phyloP scores from a whole-genome alignment of 192 early-diverging fungal genomes.

The Coemansia sp. region DNA sequence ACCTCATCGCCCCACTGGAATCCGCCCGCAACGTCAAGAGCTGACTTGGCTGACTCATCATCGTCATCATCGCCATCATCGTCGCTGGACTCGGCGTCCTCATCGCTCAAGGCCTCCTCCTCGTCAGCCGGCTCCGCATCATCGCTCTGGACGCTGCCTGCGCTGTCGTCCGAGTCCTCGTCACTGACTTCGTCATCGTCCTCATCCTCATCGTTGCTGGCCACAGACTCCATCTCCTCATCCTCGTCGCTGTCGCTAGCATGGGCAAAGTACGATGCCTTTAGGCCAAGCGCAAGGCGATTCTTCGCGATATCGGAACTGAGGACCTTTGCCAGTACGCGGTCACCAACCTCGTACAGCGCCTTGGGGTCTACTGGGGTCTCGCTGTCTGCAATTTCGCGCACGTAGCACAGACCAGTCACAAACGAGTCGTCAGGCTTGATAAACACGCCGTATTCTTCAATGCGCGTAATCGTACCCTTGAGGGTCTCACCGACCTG shows the following conservation, averaged over 20 bases:
- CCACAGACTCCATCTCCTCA: conserved; percentile 10
- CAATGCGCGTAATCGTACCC: conserved; percentile 72
- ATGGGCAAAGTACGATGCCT: conserved; percentile 78
- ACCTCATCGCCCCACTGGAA: conserved; percentile 58
- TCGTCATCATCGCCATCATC: conserved; percentile 6
- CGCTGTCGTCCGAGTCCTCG: conserved; percentile 12
- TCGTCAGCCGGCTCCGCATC: background rate
- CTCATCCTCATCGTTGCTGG: conserved; percentile 17
- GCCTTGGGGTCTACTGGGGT: conserved; percentile 63
- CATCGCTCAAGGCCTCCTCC: background rate
- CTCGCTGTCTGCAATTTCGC: conserved; percentile 81
- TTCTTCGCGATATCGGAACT: conserved; percentile 70
- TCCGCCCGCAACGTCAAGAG: conserved; percentile 41
- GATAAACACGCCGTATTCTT: conserved; percentile 80
- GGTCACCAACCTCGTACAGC: conserved; percentile 80
- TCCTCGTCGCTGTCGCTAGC: conserved; percentile 42
- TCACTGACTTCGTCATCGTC: conserved; percentile 19
- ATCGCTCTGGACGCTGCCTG: background rate
- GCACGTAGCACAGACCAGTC: conserved; percentile 82
- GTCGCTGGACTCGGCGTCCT: background rate
- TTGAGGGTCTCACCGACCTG: conserved; percentile 72
- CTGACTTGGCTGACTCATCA: conserved; percentile 9
- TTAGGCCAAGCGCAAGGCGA: conserved; percentile 74
- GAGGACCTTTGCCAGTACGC: conserved; percentile 77
- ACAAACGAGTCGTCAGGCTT: conserved; percentile 72